Evolutionary conservation across 305 asterid genomes (phyloP).

Genomic region (Rubia peregrina): DNA sequence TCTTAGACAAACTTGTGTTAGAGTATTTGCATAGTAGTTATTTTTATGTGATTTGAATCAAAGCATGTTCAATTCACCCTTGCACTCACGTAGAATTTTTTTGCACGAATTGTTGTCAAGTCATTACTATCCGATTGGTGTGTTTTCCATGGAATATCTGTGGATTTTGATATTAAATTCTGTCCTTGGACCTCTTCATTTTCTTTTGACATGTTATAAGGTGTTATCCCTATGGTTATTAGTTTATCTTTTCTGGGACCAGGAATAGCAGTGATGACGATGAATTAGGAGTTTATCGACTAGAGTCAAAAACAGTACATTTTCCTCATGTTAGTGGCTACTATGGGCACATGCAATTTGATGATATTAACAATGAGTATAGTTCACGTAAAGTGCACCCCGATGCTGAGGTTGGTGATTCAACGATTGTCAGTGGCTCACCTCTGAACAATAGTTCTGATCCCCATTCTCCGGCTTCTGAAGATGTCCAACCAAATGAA

Average conservation of each 20-base stretch:
- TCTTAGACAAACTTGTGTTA: background rate
- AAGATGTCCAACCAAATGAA: conserved; percentile 46
- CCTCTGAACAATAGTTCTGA: conserved; percentile 34
- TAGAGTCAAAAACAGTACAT: conserved; percentile 39
- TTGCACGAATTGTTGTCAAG: background rate
- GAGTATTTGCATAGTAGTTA: background rate
- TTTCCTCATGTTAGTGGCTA: conserved; percentile 50
- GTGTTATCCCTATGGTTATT: background rate
- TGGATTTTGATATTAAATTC: background rate
- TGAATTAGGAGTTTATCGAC: conserved; percentile 44
- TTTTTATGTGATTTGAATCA: background rate
- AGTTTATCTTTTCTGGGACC: conserved; percentile 24
- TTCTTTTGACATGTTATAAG: background rate
- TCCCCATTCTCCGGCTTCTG: conserved; percentile 42
- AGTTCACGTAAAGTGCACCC: conserved; percentile 52
- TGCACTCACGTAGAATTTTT: background rate
- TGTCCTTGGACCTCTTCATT: conserved; percentile 2
- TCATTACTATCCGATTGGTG: background rate
- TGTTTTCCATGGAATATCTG: background rate
- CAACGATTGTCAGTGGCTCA: conserved; percentile 39
- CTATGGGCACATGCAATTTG: conserved; percentile 44
- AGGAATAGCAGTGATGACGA: conserved; percentile 87
- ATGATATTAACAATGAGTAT: conserved; percentile 45
- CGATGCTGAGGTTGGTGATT: conserved; percentile 47
- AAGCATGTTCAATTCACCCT: background rate